A percentile compares a stretch with the other conserved stretches of the same genome.
These are phyloP conservation scores for Arctostaphylos glauca DNA, from an alignment of 148 eudicot genomes.

Conservation along the genomic window DNA sequence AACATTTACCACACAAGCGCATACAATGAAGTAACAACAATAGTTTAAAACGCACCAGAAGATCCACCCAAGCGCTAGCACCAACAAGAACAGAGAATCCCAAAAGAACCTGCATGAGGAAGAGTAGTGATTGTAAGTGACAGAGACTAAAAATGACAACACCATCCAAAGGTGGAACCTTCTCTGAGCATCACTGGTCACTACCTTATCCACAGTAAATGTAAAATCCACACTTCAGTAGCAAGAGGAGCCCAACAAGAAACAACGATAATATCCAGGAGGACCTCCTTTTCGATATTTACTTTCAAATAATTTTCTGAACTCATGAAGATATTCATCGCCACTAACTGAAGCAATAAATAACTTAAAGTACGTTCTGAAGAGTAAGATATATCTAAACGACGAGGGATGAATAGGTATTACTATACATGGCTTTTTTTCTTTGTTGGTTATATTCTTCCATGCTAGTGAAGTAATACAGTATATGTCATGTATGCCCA, in stretches of 20 bases:
- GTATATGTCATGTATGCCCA: not conserved
- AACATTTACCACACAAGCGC: not conserved
- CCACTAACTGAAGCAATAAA: not conserved
- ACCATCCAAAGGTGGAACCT: not conserved
- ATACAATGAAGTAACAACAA: not conserved
- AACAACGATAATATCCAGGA: not conserved
- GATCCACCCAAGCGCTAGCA: conserved; percentile 98
- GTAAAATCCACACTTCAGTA: not conserved
- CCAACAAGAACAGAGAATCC: conserved; percentile 96
- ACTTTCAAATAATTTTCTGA: not conserved
- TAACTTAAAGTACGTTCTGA: not conserved
- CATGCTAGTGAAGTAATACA: not conserved
- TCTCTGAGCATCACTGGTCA: not conserved
- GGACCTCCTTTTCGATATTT: not conserved
- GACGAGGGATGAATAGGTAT: not conserved
- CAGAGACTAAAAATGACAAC: not conserved
- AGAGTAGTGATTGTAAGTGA: conserved; percentile 12
- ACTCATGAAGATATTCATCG: not conserved
- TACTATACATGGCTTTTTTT: not conserved
- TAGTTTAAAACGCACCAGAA: conserved; percentile 50
- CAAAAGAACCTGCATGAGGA: conserved; percentile 69
- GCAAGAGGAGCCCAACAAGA: conserved; percentile 7
- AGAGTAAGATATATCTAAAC: not conserved
- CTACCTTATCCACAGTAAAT: not conserved
- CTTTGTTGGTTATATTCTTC: not conserved